Evolutionary conservation across 192 early-diverging fungal species (phyloP).

Genomic region (Endogone sp.): DNA sequence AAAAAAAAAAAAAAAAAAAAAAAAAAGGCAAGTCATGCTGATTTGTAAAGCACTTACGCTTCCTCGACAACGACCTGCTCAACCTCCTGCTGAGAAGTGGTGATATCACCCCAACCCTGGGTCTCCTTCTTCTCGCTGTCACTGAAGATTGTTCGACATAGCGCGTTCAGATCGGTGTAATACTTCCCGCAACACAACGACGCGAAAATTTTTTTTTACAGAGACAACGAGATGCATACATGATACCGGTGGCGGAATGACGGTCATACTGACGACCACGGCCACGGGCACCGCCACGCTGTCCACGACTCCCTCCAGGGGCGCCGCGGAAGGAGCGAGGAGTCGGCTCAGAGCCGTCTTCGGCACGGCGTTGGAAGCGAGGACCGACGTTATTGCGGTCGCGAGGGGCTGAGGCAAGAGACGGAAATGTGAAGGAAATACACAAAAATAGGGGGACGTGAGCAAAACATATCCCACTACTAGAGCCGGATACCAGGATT

Average conservation of each 20-base stretch:
- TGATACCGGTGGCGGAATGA: conserved; percentile 74
- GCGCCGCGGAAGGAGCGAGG: conserved; percentile 21
- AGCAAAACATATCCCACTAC: neutral
- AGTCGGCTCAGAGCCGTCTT: conserved; percentile 3
- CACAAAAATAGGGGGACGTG: conserved; percentile 1
- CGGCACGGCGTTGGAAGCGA: neutral
- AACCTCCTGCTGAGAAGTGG: conserved; percentile 42
- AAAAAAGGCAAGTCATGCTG: too few species aligned
- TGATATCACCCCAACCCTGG: conserved; percentile 76
- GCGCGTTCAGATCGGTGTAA: neutral
- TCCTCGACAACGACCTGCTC: neutral
- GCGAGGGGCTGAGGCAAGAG: neutral
- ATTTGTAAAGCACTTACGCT: too few species aligned
- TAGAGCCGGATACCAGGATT: neutral
- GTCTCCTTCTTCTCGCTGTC: conserved; percentile 93
- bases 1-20: too few species aligned
- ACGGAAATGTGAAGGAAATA: conserved; percentile 1
- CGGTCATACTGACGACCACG: conserved; percentile 82
- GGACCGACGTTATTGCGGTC: neutral
- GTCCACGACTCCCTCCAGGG: conserved; percentile 28
- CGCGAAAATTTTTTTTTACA: neutral
- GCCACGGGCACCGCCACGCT: conserved; percentile 35
- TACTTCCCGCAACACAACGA: neutral
- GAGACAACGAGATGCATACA: conserved; percentile 24
- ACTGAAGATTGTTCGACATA: conserved; percentile 21